Evolutionary conservation across 768 basidiomycete species (phyloP), one percentile per base, ranked within the genome.

Genomic region (Candolleomyces efflorescens): DNA sequence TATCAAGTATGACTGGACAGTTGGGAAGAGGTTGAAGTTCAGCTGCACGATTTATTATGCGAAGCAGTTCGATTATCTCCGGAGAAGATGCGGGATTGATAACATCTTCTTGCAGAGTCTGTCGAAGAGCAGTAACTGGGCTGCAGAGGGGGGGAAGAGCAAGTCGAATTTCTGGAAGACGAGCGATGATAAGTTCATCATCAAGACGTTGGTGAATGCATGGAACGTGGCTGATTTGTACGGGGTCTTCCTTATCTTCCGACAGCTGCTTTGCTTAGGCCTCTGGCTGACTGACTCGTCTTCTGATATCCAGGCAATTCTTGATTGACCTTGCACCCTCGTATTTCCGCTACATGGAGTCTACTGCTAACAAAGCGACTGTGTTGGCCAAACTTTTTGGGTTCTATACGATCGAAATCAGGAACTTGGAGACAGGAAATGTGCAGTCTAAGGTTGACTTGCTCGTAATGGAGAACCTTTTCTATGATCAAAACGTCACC

Each of bases 171-270:
- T 92, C 65, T 90, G 90, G 87, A 90, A 88, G 78, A 91, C 88
- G 47, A 68, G 72, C 24, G 91, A 94, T 68, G 82, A 88, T 62
- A 75, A 83, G 59, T 90, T 87, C 66, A 85, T 94, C 63, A 87
- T 92, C 75, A 92, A 92, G 80, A 90, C 90, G 18, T 70, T 92
- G 59, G 86, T 94, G 15, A 87, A 87, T 70, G 88, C 89, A 13
- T 92, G 90, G 90, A 90, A 90, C 69, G 90, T 91, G 41, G 86
- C 87, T 5, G 91, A 92, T 73, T 69, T 90, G 89, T 91, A 64
- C 73, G 88, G n/a, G n/a, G n/a, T n/a, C n/a, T 39, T 9, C 38
- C 38, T 52, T 23, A n/a, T 38, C 26, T 45, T 39, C 50, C 62
- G 48, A 26, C 56, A 39, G 27, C 7, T 44, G 23, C 41, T 48